phyloP scores from a whole-genome alignment of 202 grass and related monocot species.

The Schoenoplectus tabernaemontani region DNA sequence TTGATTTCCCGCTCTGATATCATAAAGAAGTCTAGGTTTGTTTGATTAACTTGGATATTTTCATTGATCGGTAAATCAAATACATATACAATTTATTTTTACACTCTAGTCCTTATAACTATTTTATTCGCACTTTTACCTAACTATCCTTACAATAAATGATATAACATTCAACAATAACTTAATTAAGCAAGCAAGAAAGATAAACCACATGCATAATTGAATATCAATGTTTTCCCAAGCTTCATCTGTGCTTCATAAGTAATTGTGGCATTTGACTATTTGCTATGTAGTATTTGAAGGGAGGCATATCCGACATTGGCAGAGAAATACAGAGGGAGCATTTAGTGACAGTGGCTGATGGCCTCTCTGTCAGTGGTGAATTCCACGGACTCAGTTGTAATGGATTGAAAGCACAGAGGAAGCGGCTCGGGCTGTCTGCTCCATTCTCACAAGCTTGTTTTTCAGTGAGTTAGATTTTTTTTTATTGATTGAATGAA shows the following conservation, averaged over 20 bases:
- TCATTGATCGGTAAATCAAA: no score
- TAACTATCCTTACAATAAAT: no score
- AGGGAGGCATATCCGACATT: constrained; percentile 49
- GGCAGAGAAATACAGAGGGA: constrained; percentile 52
- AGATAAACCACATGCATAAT: neutral
- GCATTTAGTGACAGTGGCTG: constrained; percentile 59
- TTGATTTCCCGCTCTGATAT: no score
- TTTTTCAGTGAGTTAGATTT: constrained; percentile 77
- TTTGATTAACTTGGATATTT: no score
- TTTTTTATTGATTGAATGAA: constrained; percentile 12
- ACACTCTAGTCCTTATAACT: no score
- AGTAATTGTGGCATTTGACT: constrained; percentile 19
- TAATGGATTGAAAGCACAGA: constrained; percentile 67
- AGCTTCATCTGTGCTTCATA: constrained; percentile 17
- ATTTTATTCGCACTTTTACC: no score
- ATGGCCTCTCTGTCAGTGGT: constrained; percentile 66
- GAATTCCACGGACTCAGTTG: constrained; percentile 70
- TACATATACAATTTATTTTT: no score
- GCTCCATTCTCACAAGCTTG: constrained; percentile 95
- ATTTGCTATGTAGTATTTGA: constrained; percentile 57
- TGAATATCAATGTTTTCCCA: neutral
- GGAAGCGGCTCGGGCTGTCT: constrained; percentile 40
- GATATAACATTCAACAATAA: neutral
- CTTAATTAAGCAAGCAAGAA: neutral
- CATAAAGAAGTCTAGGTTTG: no score